Base-by-base conservation (phyloP, 176 grass and related monocot genomes). In the Coix lacrymajobi region DNA sequence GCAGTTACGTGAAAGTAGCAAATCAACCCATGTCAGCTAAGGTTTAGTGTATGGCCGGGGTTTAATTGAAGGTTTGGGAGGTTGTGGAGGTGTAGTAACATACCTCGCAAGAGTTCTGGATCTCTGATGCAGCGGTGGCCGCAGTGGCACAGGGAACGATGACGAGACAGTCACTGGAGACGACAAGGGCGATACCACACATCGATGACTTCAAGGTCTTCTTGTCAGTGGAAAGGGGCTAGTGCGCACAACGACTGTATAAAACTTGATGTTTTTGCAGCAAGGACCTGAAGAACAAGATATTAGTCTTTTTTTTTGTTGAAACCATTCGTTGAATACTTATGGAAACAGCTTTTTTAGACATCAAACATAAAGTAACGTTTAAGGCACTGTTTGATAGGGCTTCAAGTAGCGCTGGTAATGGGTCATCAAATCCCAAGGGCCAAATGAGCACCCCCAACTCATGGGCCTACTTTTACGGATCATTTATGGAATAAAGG, bases 141-240 rank as follows among this genome's bases (percentile, higher is more conserved):
- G 40, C 52, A 84, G 78, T 33, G 63, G 41, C 7, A 54, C 22
- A 60, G 66, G 79, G 67, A 13, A 51, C 45, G 17, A 86, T 68
- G 13, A 90, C 29, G 28, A 79, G 67, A 46, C 67, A 38, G 60
- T 78, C 87, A 60, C 89, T 85, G 15, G 89, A 95, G 41, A 95
- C 69, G 76, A 95, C 46, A 33, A 98, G 80, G 46, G 91, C 87
- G 62, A 95, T 95, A 68, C 92, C 92, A 19, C 92, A 98, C 96
- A 95, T 95, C n/a, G 78, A 67, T 73, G 79, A 49, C 15, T 45
- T 73, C 70, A 31, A 1, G 70, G 43, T 71, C 69, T 44, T 29
- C 45, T 32, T 73, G 69, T 48, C 43, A 31, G 69, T 73, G 26
- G 69, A 11, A 46, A 46, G 8, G 16, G 25, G 43, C 41, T 48